These are phyloP conservation scores for Myxozyma melibiosi DNA, from an alignment of 805 yeast genomes.

Conservation along the genomic window DNA sequence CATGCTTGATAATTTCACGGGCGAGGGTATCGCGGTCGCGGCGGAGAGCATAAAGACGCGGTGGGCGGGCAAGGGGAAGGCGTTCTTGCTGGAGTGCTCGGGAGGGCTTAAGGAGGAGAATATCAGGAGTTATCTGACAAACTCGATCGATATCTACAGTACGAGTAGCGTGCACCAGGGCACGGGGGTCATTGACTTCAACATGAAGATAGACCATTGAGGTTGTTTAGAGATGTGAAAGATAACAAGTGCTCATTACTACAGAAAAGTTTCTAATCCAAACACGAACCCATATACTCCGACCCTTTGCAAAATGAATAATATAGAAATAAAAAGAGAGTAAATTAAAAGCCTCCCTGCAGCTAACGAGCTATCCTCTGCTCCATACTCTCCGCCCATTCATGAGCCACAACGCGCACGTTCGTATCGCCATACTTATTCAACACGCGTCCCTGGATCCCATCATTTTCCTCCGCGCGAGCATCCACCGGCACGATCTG, in stretches of 20 bases:
- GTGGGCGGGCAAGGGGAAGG: conserved; percentile 48
- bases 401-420: conserved; percentile 14
- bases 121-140: conserved; percentile 63
- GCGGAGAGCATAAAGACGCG: conserved; percentile 62
- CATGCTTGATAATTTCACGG: conserved; percentile 87
- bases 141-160: conserved; percentile 84
- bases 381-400: conserved; percentile 5
- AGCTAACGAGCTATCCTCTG: background rate
- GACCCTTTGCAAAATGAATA: background rate
- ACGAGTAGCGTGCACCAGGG: conserved; percentile 94
- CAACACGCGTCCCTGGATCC: conserved; percentile 6
- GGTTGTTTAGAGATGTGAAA: background rate
- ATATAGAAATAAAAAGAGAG: background rate
- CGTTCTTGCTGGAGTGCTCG: conserved; percentile 81
- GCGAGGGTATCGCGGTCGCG: conserved; percentile 62
- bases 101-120: conserved; percentile 84
- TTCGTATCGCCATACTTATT: conserved; percentile 19
- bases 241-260: background rate
- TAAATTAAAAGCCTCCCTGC: background rate
- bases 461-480: background rate
- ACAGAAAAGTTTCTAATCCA: background rate
- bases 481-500: background rate
- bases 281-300: conserved; percentile 6
- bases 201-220: conserved; percentile 63
- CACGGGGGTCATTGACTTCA: conserved; percentile 76